Percentiles rank a stretch among this genome's conserved stretches.
Evolutionary conservation across 768 basidiomycete species (phyloP).

Genomic region (Pholiota molesta): DNA sequence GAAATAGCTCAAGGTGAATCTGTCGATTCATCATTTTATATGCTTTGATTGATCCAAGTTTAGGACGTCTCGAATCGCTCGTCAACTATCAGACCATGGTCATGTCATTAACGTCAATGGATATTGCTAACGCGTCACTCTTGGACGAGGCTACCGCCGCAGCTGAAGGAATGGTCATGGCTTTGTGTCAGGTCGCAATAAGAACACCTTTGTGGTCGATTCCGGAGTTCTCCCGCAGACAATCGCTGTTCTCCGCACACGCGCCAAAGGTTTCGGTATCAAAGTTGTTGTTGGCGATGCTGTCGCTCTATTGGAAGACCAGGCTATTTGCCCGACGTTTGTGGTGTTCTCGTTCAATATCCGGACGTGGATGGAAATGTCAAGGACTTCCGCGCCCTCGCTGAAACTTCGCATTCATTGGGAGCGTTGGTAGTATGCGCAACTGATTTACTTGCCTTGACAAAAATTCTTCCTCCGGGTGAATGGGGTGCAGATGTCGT

Average conservation of each 20-base stretch:
- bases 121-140: constrained; percentile 94
- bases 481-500: constrained; percentile 99
- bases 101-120: constrained; percentile 91
- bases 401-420: constrained; percentile 66
- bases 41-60: constrained; percentile 15
- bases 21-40: background rate
- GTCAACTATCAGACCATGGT: constrained; percentile 98
- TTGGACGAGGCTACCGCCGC: constrained; percentile 95
- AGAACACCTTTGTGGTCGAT: constrained; percentile 86
- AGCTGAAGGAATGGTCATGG: constrained; percentile 97
- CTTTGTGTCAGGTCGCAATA: constrained; percentile 65
- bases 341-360: constrained; percentile 92
- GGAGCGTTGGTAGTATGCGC: constrained; percentile 88
- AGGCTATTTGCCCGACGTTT: constrained; percentile 61
- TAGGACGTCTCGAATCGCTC: constrained; percentile 93
- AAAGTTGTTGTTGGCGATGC: constrained; percentile 73
- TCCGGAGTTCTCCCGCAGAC: constrained; percentile 86
- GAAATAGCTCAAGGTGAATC: constrained; percentile 93
- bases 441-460: constrained; percentile 91
- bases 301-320: constrained; percentile 49
- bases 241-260: constrained; percentile 83
- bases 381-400: constrained; percentile 69
- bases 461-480: constrained; percentile 92
- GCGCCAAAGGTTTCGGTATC: constrained; percentile 94
- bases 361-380: constrained; percentile 88